Evolutionary conservation across 495 filamentous ascomycete species (phyloP).

Genomic region (Hypoxylon subgilvum): DNA sequence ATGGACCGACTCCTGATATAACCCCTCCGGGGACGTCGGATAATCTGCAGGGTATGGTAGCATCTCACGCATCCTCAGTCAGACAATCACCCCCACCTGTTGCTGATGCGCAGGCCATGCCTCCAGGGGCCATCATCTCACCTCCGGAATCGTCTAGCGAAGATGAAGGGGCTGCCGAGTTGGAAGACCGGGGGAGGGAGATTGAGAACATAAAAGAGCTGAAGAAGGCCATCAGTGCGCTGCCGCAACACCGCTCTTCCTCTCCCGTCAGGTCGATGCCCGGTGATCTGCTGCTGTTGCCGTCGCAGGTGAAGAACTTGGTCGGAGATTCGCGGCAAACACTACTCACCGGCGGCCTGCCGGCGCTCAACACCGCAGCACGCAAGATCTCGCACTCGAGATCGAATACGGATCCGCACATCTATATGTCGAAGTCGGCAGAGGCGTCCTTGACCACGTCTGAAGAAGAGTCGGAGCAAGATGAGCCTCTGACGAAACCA

Average conservation of each 20-base stretch:
- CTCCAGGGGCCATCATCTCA: slow-evolving; percentile 80
- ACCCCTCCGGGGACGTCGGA: slow-evolving; percentile 53
- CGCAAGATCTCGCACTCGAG: slow-evolving; percentile 72
- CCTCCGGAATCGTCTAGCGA: slow-evolving; percentile 89
- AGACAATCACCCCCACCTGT: slow-evolving; percentile 81
- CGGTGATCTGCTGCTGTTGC: slow-evolving; percentile 46
- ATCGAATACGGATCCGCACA: slow-evolving; percentile 79
- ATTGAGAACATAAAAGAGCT: slow-evolving; percentile 75
- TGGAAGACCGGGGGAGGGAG: slow-evolving; percentile 53
- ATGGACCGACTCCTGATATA: slow-evolving; percentile 50
- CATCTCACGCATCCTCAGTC: slow-evolving; percentile 53
- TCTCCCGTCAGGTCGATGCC: slow-evolving; percentile 60
- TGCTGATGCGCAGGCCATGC: slow-evolving; percentile 69
- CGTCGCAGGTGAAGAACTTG: slow-evolving; percentile 43
- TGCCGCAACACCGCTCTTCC: slow-evolving; percentile 68
- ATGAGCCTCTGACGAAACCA: slow-evolving; percentile 71
- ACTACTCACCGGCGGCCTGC: slow-evolving; percentile 35
- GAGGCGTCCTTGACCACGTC: slow-evolving; percentile 64
- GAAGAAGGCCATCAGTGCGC: slow-evolving; percentile 79
- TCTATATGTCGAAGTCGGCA: slow-evolving; percentile 57
- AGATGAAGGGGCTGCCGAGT: slow-evolving; percentile 69
- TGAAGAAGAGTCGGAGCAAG: slow-evolving; percentile 67
- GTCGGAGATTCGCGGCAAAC: slow-evolving; percentile 41
- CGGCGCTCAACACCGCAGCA: slow-evolving; percentile 32
- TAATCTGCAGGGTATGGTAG: slow-evolving; percentile 55